phyloP scores from a whole-genome alignment of 2,329 filamentous ascomycete species.

The Macrophomina pseudophaseolina region DNA sequence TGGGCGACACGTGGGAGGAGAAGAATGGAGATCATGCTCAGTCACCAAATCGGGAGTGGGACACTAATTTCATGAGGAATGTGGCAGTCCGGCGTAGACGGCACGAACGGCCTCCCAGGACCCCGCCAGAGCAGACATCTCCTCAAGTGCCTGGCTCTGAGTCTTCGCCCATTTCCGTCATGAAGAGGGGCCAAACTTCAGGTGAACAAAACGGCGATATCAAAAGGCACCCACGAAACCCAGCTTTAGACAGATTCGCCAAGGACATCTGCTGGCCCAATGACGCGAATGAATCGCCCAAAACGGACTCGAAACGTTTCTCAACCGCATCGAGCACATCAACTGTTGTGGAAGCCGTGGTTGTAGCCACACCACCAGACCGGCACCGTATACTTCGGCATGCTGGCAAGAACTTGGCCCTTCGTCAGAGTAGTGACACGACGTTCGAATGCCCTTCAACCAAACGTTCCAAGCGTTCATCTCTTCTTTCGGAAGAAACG shows the following conservation, averaged over 20 bases:
- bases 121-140: conserved; percentile 32
- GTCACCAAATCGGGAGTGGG: conserved; percentile 45
- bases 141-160: background rate
- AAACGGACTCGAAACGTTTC: conserved; percentile 48
- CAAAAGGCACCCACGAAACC: conserved; percentile 37
- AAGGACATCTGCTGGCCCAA: conserved; percentile 58
- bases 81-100: conserved; percentile 41
- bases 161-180: conserved; percentile 11
- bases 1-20: conserved; percentile 13
- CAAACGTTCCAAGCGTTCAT: conserved; percentile 51
- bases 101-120: conserved; percentile 40
- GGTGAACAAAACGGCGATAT: conserved; percentile 42
- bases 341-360: conserved; percentile 60
- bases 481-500: conserved; percentile 49
- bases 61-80: conserved; percentile 49
- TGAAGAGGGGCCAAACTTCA: conserved; percentile 30
- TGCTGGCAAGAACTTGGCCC: conserved; percentile 58
- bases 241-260: conserved; percentile 55
- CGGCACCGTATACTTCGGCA: conserved; percentile 57
- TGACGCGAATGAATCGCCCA: conserved; percentile 36
- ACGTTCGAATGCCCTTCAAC: conserved; percentile 48
- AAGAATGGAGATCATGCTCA: conserved; percentile 29
- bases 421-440: conserved; percentile 49
- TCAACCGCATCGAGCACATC: conserved; percentile 60
- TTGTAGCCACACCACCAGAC: conserved; percentile 57